Evolutionary conservation across 78 protist species (phyloP), one percentile per base, ranked within the genome.

Genomic region (Dictyostelium brefeldianum): DNA sequence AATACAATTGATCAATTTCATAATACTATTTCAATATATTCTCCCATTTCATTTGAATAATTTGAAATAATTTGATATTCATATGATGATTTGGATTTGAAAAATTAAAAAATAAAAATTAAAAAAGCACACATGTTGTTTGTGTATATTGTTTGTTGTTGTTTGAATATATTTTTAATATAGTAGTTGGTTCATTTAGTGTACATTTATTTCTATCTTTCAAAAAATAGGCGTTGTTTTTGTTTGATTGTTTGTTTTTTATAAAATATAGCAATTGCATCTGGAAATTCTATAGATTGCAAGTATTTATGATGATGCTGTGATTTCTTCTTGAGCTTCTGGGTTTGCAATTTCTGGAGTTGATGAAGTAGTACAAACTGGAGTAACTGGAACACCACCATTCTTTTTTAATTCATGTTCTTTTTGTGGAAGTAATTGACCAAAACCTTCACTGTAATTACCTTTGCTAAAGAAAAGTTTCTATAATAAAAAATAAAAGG

Each of bases 381-480:
- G 82, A 1, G 11, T 56, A 54, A 18, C 27, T 54, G 29, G 12
- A 7, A 64, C 20, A 69, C 47, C 53, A 36, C 69, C 77, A 54
- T 43, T 69, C n/a, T 62, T 69, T 22, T 43, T 22, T 18, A 57
- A 46, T 20, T 59, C 69, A 8, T 22, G 25, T 59, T 59, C 69
- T 10, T 59, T 25, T 59, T 59, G 69, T 59, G 69, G 69, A 25
- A 22, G 25, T 59, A 9, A 41, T 69, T 91, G 62, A 36, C 95
- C 95, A 46, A 91, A 91, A 27, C 95, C 95, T 47, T 91, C 95
- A 57, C 59, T 25, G 59, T 91, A 91, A 15, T 91, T 91, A 11
- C 95, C 95, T 46, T 91, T 91, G 48, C 82, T 51, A n/a, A 83
- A 64, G 83, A 87, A 87, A 17, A 64, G 12, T 41, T 87, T 65